Percentiles rank a stretch among this genome's conserved stretches.
Evolutionary conservation across 108 stramenopile genomes (phyloP).

Genomic region (Nannochloropsis oceanica): DNA sequence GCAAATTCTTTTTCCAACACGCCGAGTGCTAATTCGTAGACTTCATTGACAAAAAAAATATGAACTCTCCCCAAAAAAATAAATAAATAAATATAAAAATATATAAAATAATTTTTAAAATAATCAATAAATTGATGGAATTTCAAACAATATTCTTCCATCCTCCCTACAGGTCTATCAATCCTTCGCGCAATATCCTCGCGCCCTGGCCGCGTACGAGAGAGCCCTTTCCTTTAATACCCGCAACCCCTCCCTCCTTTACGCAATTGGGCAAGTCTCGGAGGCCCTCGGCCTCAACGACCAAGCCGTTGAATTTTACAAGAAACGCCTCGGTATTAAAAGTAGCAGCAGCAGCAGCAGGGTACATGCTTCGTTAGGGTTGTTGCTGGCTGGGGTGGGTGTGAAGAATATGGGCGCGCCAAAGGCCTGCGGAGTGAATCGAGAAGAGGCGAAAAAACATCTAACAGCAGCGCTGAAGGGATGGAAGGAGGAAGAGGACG

Average conservation of each 20-base stretch:
- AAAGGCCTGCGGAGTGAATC: slow-evolving; percentile 16
- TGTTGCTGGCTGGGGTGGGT: slow-evolving; percentile 12
- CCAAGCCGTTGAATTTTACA: background rate
- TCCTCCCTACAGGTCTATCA: background rate
- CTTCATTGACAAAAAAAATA: no score
- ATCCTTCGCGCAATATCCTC: background rate
- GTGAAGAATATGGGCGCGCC: slow-evolving; percentile 10
- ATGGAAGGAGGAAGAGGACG: slow-evolving; percentile 2
- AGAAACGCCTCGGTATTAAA: background rate
- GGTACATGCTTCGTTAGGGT: background rate
- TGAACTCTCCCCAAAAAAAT: no score
- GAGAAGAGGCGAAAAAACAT: slow-evolving; percentile 9
- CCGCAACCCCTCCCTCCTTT: background rate
- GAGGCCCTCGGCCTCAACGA: background rate
- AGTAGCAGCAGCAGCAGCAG: background rate
- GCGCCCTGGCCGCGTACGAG: background rate
- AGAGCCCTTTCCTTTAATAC: background rate
- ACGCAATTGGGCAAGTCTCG: background rate
- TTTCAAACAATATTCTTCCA: background rate
- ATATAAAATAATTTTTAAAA: no score
- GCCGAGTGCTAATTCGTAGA: no score
- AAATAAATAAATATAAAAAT: no score
- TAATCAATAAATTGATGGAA: no score
- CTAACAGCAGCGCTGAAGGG: background rate
- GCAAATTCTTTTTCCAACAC: no score